Base-by-base conservation (phyloP, 2,329 filamentous ascomycete genomes). In the Calonectria montana region DNA sequence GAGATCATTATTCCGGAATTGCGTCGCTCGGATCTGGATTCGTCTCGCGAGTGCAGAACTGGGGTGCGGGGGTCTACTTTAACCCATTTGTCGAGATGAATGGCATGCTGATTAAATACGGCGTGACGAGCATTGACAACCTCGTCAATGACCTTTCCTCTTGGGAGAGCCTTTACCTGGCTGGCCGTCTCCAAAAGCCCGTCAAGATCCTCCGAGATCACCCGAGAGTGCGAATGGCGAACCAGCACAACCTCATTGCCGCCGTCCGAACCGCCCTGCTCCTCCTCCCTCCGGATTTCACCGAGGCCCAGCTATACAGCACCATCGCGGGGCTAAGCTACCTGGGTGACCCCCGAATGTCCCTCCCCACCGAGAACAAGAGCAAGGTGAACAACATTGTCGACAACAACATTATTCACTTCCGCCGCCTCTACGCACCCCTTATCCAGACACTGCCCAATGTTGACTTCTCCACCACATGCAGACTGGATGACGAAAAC, bases 131-230 rank as follows among this genome's bases (percentile, higher is more conserved):
- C 79, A 90, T 98, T 75, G 92, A 97, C 80, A 98, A 96, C 3
- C 87, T 99, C 18, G 96, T 95, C 78, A 89, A 88, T 48, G 97
- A 99, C 81, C 89, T 99, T 27, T 93, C 91, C 35, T 91, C 95
- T 70, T 99, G 97, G 97, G 92, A 98, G 74, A 98, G 95, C 0
- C 87, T 99, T 29, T 99, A 99, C 83, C 90, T 99, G n/a, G 97
- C 97, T 7, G 97, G 97, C 4, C 94, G 97, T 39, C 88, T 99
- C 65, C 97, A 99, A 75, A 99, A 99, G 82, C 97, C 97, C 1
- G 97, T 98, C 83, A 98, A 99, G 86, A 98, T 99, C 76, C 89
- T 99, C 21, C 93, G 96, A 63, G 97, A 99, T 82, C 94, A 99
- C 80, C 94, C 97, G 0, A 92, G 92, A 62, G 95, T 99, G 47